phyloP scores from a whole-genome alignment of 768 basidiomycete species.

The Termitomyces sp. region DNA sequence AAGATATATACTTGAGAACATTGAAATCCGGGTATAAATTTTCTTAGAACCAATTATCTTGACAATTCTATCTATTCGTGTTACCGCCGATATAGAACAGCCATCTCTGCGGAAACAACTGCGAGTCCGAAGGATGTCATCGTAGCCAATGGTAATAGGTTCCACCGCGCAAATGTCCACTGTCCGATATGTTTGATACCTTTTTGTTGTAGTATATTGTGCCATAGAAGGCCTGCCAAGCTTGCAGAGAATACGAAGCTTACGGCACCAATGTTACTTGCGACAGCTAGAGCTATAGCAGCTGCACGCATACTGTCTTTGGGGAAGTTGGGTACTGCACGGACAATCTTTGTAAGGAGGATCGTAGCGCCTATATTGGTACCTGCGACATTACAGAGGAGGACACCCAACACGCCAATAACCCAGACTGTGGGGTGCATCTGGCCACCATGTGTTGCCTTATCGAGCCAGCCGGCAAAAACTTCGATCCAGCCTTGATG shows the following conservation, averaged over 20 bases:
- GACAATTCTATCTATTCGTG: background rate
- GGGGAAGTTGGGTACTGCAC: slow-evolving; percentile 39
- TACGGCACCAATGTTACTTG: slow-evolving; percentile 92
- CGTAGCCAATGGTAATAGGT: slow-evolving; percentile 57
- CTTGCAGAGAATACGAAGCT: slow-evolving; percentile 88
- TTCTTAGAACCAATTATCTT: no score
- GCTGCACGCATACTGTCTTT: slow-evolving; percentile 44
- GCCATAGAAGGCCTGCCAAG: slow-evolving; percentile 90
- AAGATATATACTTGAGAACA: no score
- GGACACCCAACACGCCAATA: slow-evolving; percentile 20
- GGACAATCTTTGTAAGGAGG: slow-evolving; percentile 79
- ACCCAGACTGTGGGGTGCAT: slow-evolving; percentile 21
- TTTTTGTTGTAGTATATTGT: slow-evolving; percentile 69
- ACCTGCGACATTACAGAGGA: slow-evolving; percentile 21
- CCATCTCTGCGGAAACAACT: slow-evolving; percentile 77
- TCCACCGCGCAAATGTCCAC: slow-evolving; percentile 69
- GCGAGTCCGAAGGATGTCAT: slow-evolving; percentile 68
- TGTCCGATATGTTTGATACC: slow-evolving; percentile 54
- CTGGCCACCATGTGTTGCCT: slow-evolving; percentile 15
- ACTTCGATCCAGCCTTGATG: slow-evolving; percentile 89
- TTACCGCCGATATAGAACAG: slow-evolving; percentile 37
- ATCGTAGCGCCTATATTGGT: slow-evolving; percentile 42
- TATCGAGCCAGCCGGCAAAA: slow-evolving; percentile 47
- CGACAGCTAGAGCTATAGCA: slow-evolving; percentile 75
- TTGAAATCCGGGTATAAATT: background rate